phyloP scores from a whole-genome alignment of 352 stramenopile species.

The Plasmopara muralis region DNA sequence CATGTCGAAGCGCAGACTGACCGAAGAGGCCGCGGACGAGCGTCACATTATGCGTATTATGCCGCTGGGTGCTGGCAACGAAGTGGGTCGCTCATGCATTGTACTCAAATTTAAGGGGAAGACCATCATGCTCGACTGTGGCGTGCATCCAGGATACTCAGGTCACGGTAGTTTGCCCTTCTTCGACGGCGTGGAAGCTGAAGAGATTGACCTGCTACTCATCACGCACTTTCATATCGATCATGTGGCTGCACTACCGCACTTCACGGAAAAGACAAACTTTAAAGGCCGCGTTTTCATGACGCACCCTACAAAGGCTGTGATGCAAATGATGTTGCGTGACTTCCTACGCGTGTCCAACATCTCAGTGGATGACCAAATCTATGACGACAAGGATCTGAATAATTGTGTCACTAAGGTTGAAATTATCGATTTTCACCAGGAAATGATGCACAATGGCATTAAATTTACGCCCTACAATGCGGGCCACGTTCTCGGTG shows the following conservation, averaged over 20 bases:
- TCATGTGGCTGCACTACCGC: conserved; percentile 97
- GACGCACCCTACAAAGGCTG: conserved; percentile 98
- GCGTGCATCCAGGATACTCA: conserved; percentile 90
- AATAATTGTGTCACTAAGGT: conserved; percentile 96
- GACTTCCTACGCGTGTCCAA: conserved; percentile 96
- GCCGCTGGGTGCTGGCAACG: conserved; percentile 95
- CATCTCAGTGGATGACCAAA: conserved; percentile 90
- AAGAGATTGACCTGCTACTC: conserved; percentile 95
- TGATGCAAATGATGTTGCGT: conserved; percentile 96
- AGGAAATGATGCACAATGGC: conserved; percentile 94
- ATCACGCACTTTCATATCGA: conserved; percentile 99
- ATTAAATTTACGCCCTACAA: conserved; percentile 99
- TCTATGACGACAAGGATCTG: conserved; percentile 93
- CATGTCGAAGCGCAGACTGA: conserved; percentile 72
- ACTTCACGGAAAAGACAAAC: conserved; percentile 98
- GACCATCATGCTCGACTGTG: conserved; percentile 95
- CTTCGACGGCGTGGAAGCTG: conserved; percentile 95
- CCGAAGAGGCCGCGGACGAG: conserved; percentile 71
- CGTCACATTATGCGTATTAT: conserved; percentile 91
- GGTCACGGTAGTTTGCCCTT: conserved; percentile 97
- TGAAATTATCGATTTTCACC: conserved; percentile 98
- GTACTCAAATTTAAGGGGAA: conserved; percentile 99
- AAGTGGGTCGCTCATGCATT: conserved; percentile 99
- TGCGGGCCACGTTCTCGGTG: conserved; percentile 98
- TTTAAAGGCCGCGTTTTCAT: conserved; percentile 99